Evolutionary conservation across 805 yeast genomes (phyloP), one percentile per base, ranked within the genome.

Genomic region (Ogataea ganodermae): DNA sequence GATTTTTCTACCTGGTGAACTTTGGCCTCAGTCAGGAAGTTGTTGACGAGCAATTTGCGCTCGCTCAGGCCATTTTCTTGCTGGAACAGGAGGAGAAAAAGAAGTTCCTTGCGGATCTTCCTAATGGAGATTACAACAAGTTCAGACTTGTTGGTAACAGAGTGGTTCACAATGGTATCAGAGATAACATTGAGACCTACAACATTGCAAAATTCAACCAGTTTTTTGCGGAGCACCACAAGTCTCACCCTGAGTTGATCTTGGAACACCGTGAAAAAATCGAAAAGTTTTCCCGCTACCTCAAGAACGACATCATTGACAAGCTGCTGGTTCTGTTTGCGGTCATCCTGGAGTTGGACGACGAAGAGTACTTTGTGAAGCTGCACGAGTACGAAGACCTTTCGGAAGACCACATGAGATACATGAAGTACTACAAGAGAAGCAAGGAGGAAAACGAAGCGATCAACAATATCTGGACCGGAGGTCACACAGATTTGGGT

Each of bases 401-500:
- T 1, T 64, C 69, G 35, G 71, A 68, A 43, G 71, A 67, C 46
- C 68, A 65, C 42, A 49, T 66, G 28, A 42, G 72, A 23, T 67
- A 52, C 49, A 68, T 68, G 69, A 62, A 63, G 45, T 68, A 68
- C 51, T 62, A 61, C 42, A 68, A 68, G 4, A 37, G 58, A 6
- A 30, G 50, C 18, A 27, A 32, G 21, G 68, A 62, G 42, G 71
- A 67, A 22, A 70, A 68, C 39, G 60, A 57, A 2, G 53, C 59
- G 37, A 64, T 67, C 2, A 65, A 65, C 38, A 60, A 63, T 40
- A 59, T 56, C n/a, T 68, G 71, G 69, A 59, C 68, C 1, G 46
- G 70, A 32, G 71, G 66, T 2, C 72, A 68, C 51, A 67, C 72
- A 3, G 72, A 68, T 49, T 63, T 67, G 46, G 72, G 71, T 3